Conservation (phyloP, 176 grass and related monocot species). For the Themeda triandra region DNA sequence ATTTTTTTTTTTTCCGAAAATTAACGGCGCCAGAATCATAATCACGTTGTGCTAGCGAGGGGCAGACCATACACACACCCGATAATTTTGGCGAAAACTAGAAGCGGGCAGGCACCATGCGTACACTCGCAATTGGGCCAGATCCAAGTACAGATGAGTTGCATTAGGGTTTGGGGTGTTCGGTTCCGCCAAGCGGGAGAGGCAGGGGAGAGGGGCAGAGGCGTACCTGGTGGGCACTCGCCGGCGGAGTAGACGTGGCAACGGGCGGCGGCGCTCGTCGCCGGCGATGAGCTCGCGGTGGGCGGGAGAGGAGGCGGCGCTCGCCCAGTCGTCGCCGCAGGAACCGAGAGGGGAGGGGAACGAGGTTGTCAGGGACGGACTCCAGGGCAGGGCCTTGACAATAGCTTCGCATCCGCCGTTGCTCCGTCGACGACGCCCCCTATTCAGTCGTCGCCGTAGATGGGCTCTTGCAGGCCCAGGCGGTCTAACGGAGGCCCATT, state of each 20-base stretch:
- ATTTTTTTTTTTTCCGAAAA: background rate
- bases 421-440: background rate
- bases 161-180: background rate
- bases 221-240: background rate
- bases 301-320: background rate
- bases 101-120: background rate
- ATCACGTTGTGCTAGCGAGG: background rate
- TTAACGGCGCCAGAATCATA: background rate
- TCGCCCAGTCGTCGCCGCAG: background rate
- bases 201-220: background rate
- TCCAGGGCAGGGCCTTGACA: background rate
- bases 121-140: background rate
- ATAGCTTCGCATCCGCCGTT: background rate
- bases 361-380: background rate
- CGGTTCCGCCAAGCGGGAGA: background rate
- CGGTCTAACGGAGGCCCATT: background rate
- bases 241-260: background rate
- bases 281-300: background rate
- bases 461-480: background rate
- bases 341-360: background rate
- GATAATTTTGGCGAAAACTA: background rate
- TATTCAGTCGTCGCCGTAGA: background rate
- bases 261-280: too few species aligned
- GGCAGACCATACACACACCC: background rate
- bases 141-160: background rate